Evolutionary conservation across 192 early-diverging fungal genomes (phyloP).

Genomic region (Entomortierella chlamydospora): DNA sequence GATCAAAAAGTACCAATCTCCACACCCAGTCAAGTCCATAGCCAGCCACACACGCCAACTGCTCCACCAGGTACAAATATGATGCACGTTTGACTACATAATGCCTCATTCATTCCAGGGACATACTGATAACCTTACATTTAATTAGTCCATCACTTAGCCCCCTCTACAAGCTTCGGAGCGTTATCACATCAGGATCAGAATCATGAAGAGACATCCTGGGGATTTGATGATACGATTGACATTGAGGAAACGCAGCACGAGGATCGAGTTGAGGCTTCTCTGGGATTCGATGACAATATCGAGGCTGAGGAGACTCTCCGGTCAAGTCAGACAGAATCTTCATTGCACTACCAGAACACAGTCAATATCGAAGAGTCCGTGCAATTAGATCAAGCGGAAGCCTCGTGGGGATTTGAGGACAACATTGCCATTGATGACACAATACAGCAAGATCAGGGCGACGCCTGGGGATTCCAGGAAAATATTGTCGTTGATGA

Average conservation of each 20-base stretch:
- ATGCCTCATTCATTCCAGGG: not conserved
- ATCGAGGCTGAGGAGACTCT: not conserved
- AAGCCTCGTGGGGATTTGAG: slow-evolving; percentile 22
- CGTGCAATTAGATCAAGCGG: not conserved
- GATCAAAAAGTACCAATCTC: not conserved
- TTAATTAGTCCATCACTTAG: not conserved
- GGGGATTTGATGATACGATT: slow-evolving; percentile 27
- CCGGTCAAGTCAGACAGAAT: not conserved
- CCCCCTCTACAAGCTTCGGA: not conserved
- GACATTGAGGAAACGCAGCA: not conserved
- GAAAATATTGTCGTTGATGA: not conserved
- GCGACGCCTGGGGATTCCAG: not conserved
- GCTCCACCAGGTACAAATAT: slow-evolving; percentile 3
- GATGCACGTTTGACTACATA: not conserved
- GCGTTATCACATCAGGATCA: not conserved
- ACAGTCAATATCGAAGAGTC: not conserved
- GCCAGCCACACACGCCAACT: not conserved
- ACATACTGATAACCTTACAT: not conserved
- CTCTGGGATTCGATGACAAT: slow-evolving; percentile 11
- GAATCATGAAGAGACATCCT: slow-evolving; percentile 12
- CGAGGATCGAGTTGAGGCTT: not conserved
- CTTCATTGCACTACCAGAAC: not conserved
- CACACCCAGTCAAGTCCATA: not conserved
- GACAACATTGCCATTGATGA: slow-evolving; percentile 20
- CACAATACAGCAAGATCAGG: not conserved